A percentile compares a stretch with the other conserved stretches of the same genome.
phyloP scores from a whole-genome alignment of 1,139 yeast species.

The Hyphopichia buzzinii region DNA sequence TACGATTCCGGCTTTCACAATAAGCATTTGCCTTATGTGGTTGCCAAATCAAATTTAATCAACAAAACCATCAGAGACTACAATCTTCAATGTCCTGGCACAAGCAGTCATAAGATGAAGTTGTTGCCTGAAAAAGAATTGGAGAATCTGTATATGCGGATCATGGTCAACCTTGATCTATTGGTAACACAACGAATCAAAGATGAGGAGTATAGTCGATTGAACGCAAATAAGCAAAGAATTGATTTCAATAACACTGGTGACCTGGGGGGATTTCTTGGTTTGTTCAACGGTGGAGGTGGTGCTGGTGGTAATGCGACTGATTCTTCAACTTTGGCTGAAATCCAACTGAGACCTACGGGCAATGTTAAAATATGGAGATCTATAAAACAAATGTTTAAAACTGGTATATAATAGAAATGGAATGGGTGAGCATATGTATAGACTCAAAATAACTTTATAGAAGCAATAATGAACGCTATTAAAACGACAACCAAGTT shows the following conservation, averaged over 20 bases:
- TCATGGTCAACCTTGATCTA: constrained; percentile 11
- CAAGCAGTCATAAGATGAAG: constrained; percentile 67
- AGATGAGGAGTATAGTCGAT: constrained; percentile 13
- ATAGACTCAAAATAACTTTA: not conserved
- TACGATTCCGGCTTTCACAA: constrained; percentile 34
- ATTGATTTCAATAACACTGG: not conserved
- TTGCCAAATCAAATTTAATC: constrained; percentile 44
- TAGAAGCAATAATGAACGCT: not conserved
- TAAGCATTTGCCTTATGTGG: constrained; percentile 33
- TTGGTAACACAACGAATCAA: constrained; percentile 18
- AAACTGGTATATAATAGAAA: constrained; percentile 7
- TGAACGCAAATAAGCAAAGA: not conserved
- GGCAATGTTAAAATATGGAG: constrained; percentile 29
- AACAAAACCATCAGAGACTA: constrained; percentile 68
- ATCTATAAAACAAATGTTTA: constrained; percentile 33
- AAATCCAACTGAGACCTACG: constrained; percentile 13
- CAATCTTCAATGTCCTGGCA: constrained; percentile 75
- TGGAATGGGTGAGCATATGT: constrained; percentile 5
- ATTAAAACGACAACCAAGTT: constrained; percentile 2
- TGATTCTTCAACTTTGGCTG: constrained; percentile 10
- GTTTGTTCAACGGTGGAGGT: constrained; percentile 10
- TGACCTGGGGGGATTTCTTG: constrained; percentile 7
- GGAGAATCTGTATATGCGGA: constrained; percentile 14
- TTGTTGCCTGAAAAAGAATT: constrained; percentile 54
- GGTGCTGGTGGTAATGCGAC: constrained; percentile 8